These are phyloP conservation scores for Arthrobotrys sphaeroides DNA, from an alignment of 2,329 filamentous ascomycete genomes.

Conservation along the genomic window DNA sequence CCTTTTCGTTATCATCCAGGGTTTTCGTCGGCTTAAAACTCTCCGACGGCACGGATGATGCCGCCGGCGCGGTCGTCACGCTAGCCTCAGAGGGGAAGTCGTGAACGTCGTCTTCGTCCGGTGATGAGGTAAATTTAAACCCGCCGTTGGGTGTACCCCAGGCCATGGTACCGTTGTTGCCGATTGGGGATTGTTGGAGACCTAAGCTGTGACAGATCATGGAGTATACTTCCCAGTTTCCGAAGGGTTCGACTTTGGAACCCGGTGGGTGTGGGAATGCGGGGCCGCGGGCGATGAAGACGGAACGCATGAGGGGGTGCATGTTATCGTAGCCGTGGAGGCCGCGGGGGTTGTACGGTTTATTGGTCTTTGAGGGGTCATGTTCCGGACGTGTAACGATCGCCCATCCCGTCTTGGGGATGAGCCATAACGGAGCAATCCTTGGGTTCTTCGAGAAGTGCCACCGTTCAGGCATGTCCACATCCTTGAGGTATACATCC, in stretches of 20 bases:
- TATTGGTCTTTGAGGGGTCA: slow-evolving; percentile 71
- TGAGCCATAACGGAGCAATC: slow-evolving; percentile 93
- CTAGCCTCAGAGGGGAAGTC: slow-evolving; percentile 43
- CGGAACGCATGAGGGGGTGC: slow-evolving; percentile 93
- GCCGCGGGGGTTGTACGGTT: slow-evolving; percentile 77
- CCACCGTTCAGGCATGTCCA: slow-evolving; percentile 90
- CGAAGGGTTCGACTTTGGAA: slow-evolving; percentile 80
- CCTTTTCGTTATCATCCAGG: slow-evolving; percentile 38
- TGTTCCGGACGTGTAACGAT: slow-evolving; percentile 84
- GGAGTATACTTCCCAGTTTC: slow-evolving; percentile 88
- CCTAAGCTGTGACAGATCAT: slow-evolving; percentile 89
- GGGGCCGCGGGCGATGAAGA: slow-evolving; percentile 90
- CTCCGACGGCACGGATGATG: background rate
- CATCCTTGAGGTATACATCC: slow-evolving; percentile 85
- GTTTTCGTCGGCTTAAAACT: slow-evolving; percentile 41
- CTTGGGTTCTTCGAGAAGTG: slow-evolving; percentile 88
- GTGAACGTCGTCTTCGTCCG: slow-evolving; percentile 20
- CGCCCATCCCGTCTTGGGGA: slow-evolving; percentile 91
- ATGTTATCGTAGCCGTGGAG: slow-evolving; percentile 96
- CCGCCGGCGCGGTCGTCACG: slow-evolving; percentile 4
- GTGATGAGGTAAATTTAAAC: slow-evolving; percentile 33
- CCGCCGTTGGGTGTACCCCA: slow-evolving; percentile 43
- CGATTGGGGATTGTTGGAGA: slow-evolving; percentile 69
- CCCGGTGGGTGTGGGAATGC: slow-evolving; percentile 88
- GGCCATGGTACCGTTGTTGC: slow-evolving; percentile 85